Base-by-base conservation (phyloP, 208 protist species). In the Kentomonas sorsogonicus region DNA sequence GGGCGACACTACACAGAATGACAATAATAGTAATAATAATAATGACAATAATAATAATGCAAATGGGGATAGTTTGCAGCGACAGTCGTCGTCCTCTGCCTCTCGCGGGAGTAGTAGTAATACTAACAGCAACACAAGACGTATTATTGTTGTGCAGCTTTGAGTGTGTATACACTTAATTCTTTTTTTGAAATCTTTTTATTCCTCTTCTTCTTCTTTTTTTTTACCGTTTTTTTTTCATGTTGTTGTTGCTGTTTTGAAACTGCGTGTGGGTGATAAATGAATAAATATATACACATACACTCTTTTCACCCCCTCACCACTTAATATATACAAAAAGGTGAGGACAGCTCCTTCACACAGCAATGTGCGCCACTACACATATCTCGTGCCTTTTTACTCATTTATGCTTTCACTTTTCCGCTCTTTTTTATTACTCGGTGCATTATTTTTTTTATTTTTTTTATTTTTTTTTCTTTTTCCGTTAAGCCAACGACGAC, bases 171-270 rank as follows among this genome's bases (percentile, higher is more conserved):
- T 48, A 22, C 7, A 5, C 31, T 4, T 52, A 33, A 33, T 52
- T 52, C 31, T 52, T 52, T 52, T 52, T 52, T 52, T 52, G 16
- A 27, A 22, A 13, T 13, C 16, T 48, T 27, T 16, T 20, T 52
- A 33, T 52, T 27, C 13, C 5, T 52, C 46, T 27, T 15, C 15
- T 52, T 52, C 46, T 9, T 52, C 33, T 36, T 15, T 36, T 15
- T 11, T 36, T 11, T 5, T 11, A 36, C 7, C 11, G 11, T 5
- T 36, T 5, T 11, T 5, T 36, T 5, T 11, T 36, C 5, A 15
- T 36, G 7, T 36, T 5, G 5, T 36, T 36, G 33, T 36, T 36
- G 5, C 33, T 36, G 33, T 5, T 11, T 36, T 36, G 5, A 36
- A 15, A 36, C 33, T 15, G 7, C 33, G 11, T 11, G 33, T 15